Base-by-base conservation (phyloP, 2,329 filamentous ascomycete genomes). In the Chrysosporium keratinophilum region DNA sequence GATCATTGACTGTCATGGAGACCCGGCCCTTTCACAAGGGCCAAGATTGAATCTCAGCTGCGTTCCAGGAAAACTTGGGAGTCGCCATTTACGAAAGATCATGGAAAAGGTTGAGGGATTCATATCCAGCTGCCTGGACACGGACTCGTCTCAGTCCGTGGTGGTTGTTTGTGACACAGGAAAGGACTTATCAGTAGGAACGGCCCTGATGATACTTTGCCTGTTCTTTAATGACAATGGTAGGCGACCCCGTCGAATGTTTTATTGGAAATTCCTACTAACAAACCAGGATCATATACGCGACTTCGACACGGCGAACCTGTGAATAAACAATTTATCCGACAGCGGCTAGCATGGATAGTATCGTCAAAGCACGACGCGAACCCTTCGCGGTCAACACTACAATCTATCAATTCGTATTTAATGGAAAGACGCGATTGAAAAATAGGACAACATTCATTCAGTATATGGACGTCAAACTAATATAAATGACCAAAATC, bases 341-440 rank as follows among this genome's bases (percentile, higher is more conserved):
- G 87, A 61, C 80, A 82, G 61, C 79, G 84, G 50, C 75, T 97
- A 33, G 84, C 85, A n/a, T 85, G 83, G 75, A 87, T 97, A 61
- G 87, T 91, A 68, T 84, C 83, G 4, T 81, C 80, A 0, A 84
- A 85, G 65, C 85, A 89, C 0, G 82, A 85, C 60, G 85, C 84
- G 1, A 95, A 94, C 65, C 90, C 91, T 0, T 90, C 84, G 58
- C 77, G 93, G 35, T 78, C 87, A 19, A 96, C 90, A 0, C 72
- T 97, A 37, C 90, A 96, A 69, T 91, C 88, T 60, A 85, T 97
- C 4, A 96, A 97, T 69, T 87, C 87, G 53, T 95, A 88, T 63
- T 71, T 97, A 50, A 91, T 97, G 82, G 68, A 71, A 58, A 63
- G 65, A 50, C 68, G 67, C 23, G 53, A 54, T 53, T 49, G 50